These are phyloP conservation scores for Globisporangium acanthophoron DNA, from an alignment of 352 stramenopile genomes.

Conservation along the genomic window DNA sequence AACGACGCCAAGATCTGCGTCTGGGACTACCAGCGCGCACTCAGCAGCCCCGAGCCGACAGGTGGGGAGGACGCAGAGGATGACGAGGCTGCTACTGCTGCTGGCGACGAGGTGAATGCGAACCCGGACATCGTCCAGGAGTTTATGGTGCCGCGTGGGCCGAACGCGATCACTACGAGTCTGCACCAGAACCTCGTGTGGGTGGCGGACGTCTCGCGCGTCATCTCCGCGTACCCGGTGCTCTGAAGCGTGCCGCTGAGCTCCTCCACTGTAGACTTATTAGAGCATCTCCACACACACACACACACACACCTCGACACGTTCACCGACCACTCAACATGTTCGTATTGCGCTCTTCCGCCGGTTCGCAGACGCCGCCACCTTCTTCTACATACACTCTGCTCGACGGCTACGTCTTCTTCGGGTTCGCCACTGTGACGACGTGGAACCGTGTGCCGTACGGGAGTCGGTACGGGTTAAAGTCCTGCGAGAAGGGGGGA, in stretches of 20 bases:
- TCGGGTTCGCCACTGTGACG: constrained; percentile 71
- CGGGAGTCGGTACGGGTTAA: constrained; percentile 69
- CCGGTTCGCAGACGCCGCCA: not conserved
- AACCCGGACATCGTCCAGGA: constrained; percentile 42
- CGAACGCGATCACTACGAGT: constrained; percentile 55
- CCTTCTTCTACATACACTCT: not conserved
- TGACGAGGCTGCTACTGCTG: too few species aligned
- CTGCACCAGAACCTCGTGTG: constrained; percentile 43
- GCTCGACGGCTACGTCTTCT: constrained; percentile 35
- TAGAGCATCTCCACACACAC: not conserved
- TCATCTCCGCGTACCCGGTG: constrained; percentile 43
- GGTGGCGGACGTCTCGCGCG: constrained; percentile 42
- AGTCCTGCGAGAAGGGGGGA: constrained; percentile 37
- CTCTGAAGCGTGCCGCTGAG: constrained; percentile 12
- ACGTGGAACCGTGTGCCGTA: constrained; percentile 79
- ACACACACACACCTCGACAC: not conserved
- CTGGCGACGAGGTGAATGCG: not conserved
- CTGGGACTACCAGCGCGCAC: constrained; percentile 46
- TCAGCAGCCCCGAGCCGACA: constrained; percentile 18
- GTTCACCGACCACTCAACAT: not conserved
- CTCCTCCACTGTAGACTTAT: too few species aligned
- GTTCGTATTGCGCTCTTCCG: not conserved
- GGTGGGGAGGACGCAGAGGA: constrained; percentile 9
- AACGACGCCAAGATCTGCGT: constrained; percentile 68
- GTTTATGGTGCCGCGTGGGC: constrained; percentile 32